These are phyloP conservation scores for Avena atlantica DNA, from an alignment of 176 grass and related monocot species.

Conservation along the genomic window DNA sequence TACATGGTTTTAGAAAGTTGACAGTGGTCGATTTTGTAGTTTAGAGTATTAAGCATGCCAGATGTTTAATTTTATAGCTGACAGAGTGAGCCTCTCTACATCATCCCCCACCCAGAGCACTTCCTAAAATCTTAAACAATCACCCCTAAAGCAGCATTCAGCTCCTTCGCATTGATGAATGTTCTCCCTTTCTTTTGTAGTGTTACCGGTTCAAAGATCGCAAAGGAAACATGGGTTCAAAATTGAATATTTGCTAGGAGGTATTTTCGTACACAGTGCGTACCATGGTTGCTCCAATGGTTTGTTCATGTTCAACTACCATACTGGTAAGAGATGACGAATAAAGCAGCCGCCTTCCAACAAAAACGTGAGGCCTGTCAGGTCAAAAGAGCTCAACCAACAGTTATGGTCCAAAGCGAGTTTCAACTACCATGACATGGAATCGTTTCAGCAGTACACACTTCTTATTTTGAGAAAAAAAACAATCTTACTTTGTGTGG, in stretches of 20 bases:
- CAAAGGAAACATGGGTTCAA: neutral
- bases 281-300: neutral
- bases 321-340: neutral
- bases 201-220: neutral
- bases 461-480: neutral
- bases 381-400: conserved; percentile 27
- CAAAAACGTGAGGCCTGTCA: conserved; percentile 9
- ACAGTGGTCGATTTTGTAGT: neutral
- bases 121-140: neutral
- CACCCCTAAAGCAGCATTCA: neutral
- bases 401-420: neutral
- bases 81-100: neutral
- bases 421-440: conserved; percentile 29
- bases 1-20: neutral
- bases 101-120: neutral
- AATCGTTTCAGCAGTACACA: neutral
- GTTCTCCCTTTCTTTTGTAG: neutral
- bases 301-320: neutral
- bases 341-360: conserved; percentile 8
- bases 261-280: neutral
- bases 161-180: neutral
- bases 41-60: too few relatives aligned
- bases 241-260: neutral
- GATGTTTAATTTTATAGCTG: neutral
- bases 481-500: neutral